Conservation (phyloP, 1,284 basidiomycete genomes). For the Rhodotorula sp. region DNA sequence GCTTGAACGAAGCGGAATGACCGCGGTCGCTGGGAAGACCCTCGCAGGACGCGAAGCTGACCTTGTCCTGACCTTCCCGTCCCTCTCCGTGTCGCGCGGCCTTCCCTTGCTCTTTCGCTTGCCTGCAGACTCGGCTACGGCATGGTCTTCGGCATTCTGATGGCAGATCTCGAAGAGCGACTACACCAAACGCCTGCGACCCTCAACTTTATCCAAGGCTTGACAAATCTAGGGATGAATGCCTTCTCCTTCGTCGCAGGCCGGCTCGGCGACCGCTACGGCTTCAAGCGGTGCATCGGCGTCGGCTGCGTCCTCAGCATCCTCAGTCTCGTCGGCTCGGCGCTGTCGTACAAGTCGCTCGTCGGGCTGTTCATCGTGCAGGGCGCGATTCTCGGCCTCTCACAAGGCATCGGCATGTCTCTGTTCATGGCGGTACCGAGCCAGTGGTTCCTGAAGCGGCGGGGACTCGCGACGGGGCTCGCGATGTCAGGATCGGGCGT, state of each 20-base stretch:
- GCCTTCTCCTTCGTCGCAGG: conserved; percentile 23
- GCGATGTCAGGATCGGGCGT: conserved; percentile 17
- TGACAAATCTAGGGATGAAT: conserved; percentile 12
- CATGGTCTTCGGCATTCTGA: conserved; percentile 13
- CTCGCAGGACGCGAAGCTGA: neutral
- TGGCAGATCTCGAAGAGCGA: neutral
- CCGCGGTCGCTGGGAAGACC: too few relatives aligned
- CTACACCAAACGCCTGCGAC: conserved; percentile 6
- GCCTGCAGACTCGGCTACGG: conserved; percentile 6
- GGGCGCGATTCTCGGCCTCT: conserved; percentile 22
- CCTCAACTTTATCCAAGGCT: conserved; percentile 18
- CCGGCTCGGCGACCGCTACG: conserved; percentile 29
- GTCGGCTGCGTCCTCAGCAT: conserved; percentile 5
- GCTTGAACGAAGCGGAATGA: too few relatives aligned
- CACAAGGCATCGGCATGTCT: conserved; percentile 17
- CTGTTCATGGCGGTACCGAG: conserved; percentile 29
- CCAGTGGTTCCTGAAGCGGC: conserved; percentile 31
- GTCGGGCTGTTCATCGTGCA: conserved; percentile 31
- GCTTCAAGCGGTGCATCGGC: conserved; percentile 22
- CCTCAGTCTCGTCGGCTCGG: conserved; percentile 14
- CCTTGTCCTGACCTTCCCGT: neutral
- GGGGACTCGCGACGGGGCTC: conserved; percentile 38
- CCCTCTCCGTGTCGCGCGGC: neutral
- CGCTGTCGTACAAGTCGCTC: conserved; percentile 9
- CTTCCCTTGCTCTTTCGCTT: neutral